Base-by-base conservation (phyloP, 371 early-diverging fungal species). In the Rhizomucor pusillus region DNA sequence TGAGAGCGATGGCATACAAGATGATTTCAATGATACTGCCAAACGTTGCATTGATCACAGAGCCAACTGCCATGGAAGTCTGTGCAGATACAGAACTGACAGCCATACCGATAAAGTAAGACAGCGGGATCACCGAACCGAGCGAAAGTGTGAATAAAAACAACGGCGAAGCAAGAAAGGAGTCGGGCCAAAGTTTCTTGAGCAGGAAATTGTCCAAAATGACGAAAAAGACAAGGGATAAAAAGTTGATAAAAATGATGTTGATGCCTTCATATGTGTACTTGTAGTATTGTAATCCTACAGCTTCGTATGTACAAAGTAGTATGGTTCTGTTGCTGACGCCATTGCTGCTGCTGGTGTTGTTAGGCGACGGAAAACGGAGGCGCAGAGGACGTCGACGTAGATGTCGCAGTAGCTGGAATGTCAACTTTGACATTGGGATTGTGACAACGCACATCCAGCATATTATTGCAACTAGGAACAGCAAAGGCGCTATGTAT, bases 11-110 rank as follows among this genome's bases (percentile, higher is more conserved):
- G 16, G 87, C 75, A 69, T 97, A 97, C 43, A 97, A 70, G 39
- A 97, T 91, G 44, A 97, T 90, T 72, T 97, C 97, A 52, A 97
- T 89, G 22, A 97, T 93, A 49, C 91, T 90, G 54, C 97, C 97
- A 70, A 98, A 98, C 0, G 98, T 92, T 5, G 98, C 97, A 65
- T 97, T 97, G 66, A 97, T 90, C 36, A 98, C 95, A 0, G 97
- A 92, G 37, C 97, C 97, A 61, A 97, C 67, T 9, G 88, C 92
- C 59, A 94, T 73, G 19, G 90, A 90, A n/a, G 93, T 91, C 66
- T 97, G 95, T 19, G 97, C 94, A 13, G 93, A 91, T 57, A 97
- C 95, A 13, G 93, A 92, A 34, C 94, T 89, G 39, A 97, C 95
- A 5, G 92, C 94, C 90, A 92, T 93, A 34, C 97, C 98, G 67